Evolutionary conservation across 2,329 filamentous ascomycete genomes (phyloP).

Genomic region (Passalora sequoiae): DNA sequence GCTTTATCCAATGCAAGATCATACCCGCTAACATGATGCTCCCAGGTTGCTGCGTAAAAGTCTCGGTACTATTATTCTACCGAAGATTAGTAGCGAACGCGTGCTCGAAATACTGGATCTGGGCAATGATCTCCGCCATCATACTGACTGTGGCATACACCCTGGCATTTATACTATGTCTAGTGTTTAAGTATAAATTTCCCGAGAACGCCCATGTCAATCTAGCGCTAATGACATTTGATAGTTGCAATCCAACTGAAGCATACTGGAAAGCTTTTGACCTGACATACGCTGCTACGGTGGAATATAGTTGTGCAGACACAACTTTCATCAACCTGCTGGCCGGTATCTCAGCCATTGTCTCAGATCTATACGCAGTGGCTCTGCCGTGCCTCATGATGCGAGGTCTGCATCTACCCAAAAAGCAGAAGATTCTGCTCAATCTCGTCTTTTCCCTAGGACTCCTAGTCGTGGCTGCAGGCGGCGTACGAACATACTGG

Average conservation of each 20-base stretch:
- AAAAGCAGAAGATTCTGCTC: conserved; percentile 41
- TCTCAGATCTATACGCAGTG: conserved; percentile 40
- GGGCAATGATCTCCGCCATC: conserved; percentile 37
- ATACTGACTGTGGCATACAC: conserved; percentile 37
- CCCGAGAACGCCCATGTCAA: not conserved
- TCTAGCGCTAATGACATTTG: not conserved
- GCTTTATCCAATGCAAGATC: no score
- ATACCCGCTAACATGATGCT: no score
- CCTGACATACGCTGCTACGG: conserved; percentile 28
- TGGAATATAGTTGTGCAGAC: conserved; percentile 35
- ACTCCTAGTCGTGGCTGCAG: conserved; percentile 30
- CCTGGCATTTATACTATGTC: conserved; percentile 34
- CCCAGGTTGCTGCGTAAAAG: conserved; percentile 33
- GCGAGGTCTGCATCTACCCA: conserved; percentile 41
- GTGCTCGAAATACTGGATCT: conserved; percentile 35
- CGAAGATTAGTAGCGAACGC: conserved; percentile 37
- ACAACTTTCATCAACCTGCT: conserved; percentile 38
- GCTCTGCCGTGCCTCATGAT: conserved; percentile 42
- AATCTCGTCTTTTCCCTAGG: conserved; percentile 38
- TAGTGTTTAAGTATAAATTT: conserved; percentile 30
- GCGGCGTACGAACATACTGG: conserved; percentile 35
- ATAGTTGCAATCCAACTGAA: conserved; percentile 35
- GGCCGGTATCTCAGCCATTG: conserved; percentile 36
- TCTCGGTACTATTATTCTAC: conserved; percentile 41
- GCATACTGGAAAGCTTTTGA: conserved; percentile 41